Conservation (phyloP, 208 protist species). For the Sergeia podlipaevii region DNA sequence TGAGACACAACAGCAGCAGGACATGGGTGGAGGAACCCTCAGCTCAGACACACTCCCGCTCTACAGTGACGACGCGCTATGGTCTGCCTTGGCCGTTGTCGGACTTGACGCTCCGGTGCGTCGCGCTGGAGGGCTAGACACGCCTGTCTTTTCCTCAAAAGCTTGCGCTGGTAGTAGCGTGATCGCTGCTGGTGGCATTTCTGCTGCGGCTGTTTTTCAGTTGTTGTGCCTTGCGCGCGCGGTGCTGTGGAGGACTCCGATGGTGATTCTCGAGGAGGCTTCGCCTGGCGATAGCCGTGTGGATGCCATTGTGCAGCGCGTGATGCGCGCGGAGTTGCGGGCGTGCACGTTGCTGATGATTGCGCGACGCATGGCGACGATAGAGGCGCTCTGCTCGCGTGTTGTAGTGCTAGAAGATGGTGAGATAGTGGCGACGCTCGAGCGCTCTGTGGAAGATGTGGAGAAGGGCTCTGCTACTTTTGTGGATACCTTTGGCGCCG, state of each 20-base stretch:
- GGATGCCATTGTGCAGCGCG: slow-evolving; percentile 77
- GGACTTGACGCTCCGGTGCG: slow-evolving; percentile 26
- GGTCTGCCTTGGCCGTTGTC: slow-evolving; percentile 38
- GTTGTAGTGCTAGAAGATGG: slow-evolving; percentile 71
- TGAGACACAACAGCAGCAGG: slow-evolving; percentile 5
- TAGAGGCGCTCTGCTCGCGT: slow-evolving; percentile 82
- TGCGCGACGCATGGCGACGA: slow-evolving; percentile 93
- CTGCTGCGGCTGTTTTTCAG: too few species aligned
- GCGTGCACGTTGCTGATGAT: slow-evolving; percentile 94
- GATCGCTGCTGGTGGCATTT: too few species aligned
- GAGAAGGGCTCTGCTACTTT: not conserved
- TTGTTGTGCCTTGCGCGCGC: slow-evolving; percentile 94
- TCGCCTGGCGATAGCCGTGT: slow-evolving; percentile 42
- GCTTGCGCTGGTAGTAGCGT: slow-evolving; percentile 88
- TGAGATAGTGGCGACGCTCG: slow-evolving; percentile 3
- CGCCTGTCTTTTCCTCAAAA: slow-evolving; percentile 21
- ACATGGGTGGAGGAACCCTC: not conserved
- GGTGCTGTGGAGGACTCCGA: slow-evolving; percentile 70
- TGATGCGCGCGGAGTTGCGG: slow-evolving; percentile 78
- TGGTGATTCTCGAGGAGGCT: slow-evolving; percentile 95
- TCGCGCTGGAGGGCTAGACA: slow-evolving; percentile 39
- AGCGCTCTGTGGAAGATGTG: not conserved
- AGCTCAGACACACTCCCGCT: not conserved
- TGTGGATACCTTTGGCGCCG: too few species aligned
- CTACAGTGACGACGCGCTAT: slow-evolving; percentile 28